These are phyloP conservation scores for Polychytrium aggregatum DNA, from an alignment of 192 early-diverging fungal genomes.

Conservation along the genomic window DNA sequence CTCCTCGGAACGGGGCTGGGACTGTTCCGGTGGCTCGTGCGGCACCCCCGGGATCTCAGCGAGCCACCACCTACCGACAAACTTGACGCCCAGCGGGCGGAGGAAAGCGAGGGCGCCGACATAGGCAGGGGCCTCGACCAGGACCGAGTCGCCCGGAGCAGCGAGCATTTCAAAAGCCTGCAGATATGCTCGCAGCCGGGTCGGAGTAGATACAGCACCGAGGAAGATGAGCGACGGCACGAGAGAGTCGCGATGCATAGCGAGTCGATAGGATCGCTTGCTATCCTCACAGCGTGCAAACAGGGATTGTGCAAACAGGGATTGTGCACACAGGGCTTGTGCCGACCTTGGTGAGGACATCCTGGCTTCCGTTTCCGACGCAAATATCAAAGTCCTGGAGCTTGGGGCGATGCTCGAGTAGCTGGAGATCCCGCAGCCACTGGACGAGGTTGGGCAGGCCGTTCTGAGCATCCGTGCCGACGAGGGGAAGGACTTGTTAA, in stretches of 20 bases:
- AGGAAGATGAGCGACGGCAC: too few relatives aligned
- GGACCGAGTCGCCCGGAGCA: constrained; percentile 18
- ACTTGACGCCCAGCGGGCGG: constrained; percentile 27
- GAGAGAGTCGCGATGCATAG: too few relatives aligned
- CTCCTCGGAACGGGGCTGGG: too few relatives aligned
- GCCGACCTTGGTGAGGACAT: constrained; percentile 37
- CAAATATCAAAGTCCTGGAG: constrained; percentile 30
- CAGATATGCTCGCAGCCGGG: not conserved
- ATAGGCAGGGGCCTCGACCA: constrained; percentile 40
- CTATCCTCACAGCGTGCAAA: too few relatives aligned
- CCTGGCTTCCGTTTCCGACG: constrained; percentile 42
- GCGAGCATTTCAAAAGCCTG: constrained; percentile 38
- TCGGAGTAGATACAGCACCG: too few relatives aligned
- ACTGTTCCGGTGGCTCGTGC: too few relatives aligned
- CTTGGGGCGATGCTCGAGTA: constrained; percentile 28
- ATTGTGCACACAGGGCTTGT: not conserved
- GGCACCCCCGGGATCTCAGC: too few relatives aligned
- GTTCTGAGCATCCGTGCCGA: constrained; percentile 7
- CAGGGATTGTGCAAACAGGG: too few relatives aligned
- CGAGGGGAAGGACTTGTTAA: not conserved
- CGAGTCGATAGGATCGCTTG: too few relatives aligned
- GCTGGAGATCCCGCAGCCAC: constrained; percentile 35
- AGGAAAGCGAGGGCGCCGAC: constrained; percentile 39
- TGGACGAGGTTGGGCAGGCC: constrained; percentile 33
- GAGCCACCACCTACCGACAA: constrained; percentile 17